A percentile compares a stretch with the other conserved stretches of the same genome.
phyloP scores from a whole-genome alignment of 2,329 filamentous ascomycete species.

The Niveomyces coronatus region DNA sequence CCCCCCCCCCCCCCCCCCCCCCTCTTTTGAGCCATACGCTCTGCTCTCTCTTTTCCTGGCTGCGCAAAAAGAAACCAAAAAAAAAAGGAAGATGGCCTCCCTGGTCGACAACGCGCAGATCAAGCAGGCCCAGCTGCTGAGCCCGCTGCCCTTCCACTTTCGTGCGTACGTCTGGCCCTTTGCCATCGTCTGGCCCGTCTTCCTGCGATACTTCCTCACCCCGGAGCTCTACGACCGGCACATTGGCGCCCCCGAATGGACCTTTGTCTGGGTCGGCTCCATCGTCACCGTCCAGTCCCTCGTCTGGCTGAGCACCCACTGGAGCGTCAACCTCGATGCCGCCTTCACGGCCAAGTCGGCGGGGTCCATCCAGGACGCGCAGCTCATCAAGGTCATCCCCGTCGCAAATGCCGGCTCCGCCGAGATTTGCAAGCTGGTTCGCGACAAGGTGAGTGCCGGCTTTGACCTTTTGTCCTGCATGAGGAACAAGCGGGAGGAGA shows the following conservation, averaged over 20 bases:
- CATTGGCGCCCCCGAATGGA: constrained; percentile 94
- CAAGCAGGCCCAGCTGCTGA: constrained; percentile 75
- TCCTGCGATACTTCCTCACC: constrained; percentile 78
- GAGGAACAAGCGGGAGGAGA: too few species aligned
- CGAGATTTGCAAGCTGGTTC: constrained; percentile 75
- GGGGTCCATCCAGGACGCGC: constrained; percentile 59
- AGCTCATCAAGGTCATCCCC: constrained; percentile 87
- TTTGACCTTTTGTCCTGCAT: too few species aligned
- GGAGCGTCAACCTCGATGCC: constrained; percentile 82
- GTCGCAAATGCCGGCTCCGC: constrained; percentile 78
- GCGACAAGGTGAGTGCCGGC: constrained; percentile 70
- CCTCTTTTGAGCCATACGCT: background rate
- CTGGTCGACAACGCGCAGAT: constrained; percentile 92
- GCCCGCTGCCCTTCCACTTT: constrained; percentile 68
- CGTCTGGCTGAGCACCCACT: constrained; percentile 92
- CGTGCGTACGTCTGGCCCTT: constrained; percentile 94
- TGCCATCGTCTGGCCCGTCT: constrained; percentile 80
- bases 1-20: too few species aligned
- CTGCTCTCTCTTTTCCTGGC: background rate
- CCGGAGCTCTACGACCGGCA: constrained; percentile 79
- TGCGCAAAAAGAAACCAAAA: too few species aligned
- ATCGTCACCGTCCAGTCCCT: constrained; percentile 85
- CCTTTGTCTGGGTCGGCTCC: constrained; percentile 82
- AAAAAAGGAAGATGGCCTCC: constrained; percentile 60
- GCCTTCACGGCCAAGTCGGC: constrained; percentile 70